Evolutionary conservation across 768 basidiomycete genomes (phyloP).

Genomic region (Cystofilobasidium bisporidii): DNA sequence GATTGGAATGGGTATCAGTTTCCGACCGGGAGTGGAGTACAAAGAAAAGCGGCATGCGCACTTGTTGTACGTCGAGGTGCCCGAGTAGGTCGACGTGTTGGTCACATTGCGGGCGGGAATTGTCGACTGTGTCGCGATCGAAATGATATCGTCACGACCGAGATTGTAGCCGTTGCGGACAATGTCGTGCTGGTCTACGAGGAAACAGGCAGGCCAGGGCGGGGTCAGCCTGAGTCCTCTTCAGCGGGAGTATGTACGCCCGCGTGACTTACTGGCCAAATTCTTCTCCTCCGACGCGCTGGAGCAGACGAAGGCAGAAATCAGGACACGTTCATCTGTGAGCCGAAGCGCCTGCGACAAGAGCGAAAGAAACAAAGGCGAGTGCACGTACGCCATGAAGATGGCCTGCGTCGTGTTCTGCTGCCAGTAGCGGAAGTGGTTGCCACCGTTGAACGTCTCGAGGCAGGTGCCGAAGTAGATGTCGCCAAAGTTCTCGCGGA

Average conservation of each 20-base stretch:
- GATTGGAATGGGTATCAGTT: neutral
- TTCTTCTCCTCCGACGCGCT: slow-evolving; percentile 34
- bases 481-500: slow-evolving; percentile 76
- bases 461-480: slow-evolving; percentile 70
- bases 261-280: slow-evolving; percentile 48
- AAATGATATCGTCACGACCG: slow-evolving; percentile 76
- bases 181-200: slow-evolving; percentile 53
- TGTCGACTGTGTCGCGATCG: slow-evolving; percentile 56
- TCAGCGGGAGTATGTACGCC: neutral
- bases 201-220: neutral
- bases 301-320: neutral
- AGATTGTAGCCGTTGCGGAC: slow-evolving; percentile 55
- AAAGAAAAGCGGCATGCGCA: slow-evolving; percentile 2
- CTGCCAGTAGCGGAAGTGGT: slow-evolving; percentile 64
- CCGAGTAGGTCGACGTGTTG: slow-evolving; percentile 55
- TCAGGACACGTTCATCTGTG: no score
- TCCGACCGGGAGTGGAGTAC: neutral
- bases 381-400: slow-evolving; percentile 37
- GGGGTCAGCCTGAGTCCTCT: neutral
- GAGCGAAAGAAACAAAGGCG: neutral
- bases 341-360: no score
- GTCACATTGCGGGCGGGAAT: slow-evolving; percentile 45
- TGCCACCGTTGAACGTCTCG: slow-evolving; percentile 75
- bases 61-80: slow-evolving; percentile 52
- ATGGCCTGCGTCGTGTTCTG: slow-evolving; percentile 32